phyloP scores from a whole-genome alignment of 2,329 filamentous ascomycete genomes.

The Cladosporium sp. region DNA sequence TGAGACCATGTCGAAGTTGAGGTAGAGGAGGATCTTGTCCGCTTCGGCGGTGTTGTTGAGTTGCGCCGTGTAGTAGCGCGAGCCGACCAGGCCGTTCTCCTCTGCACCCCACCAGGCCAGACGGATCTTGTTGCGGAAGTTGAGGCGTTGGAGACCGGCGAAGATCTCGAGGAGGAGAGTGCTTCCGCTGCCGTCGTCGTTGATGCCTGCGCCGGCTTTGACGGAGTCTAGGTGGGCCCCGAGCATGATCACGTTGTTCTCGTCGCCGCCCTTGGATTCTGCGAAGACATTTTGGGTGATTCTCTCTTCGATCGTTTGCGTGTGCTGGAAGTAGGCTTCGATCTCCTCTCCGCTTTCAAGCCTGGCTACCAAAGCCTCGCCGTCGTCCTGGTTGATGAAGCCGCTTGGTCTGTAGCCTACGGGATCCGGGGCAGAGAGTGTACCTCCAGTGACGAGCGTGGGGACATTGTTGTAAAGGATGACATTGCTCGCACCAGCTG shows the following conservation, averaged over 20 bases:
- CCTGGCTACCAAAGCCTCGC: constrained; percentile 47
- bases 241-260: constrained; percentile 32
- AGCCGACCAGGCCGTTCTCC: constrained; percentile 34
- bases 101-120: constrained; percentile 38
- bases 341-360: constrained; percentile 43
- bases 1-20: constrained; percentile 49
- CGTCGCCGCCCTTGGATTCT: constrained; percentile 32
- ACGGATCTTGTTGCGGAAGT: constrained; percentile 48
- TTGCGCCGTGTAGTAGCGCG: constrained; percentile 34
- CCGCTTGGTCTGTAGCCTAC: constrained; percentile 60
- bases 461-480: constrained; percentile 69
- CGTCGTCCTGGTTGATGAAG: constrained; percentile 57
- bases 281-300: constrained; percentile 40
- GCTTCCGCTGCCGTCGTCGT: constrained; percentile 37
- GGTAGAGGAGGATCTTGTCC: constrained; percentile 33
- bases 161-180: constrained; percentile 35
- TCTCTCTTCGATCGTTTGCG: constrained; percentile 40
- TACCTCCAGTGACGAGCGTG: constrained; percentile 37
- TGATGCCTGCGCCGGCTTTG: constrained; percentile 35
- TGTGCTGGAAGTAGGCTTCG: constrained; percentile 36
- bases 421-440: constrained; percentile 39
- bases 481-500: constrained; percentile 63
- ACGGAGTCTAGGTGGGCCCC: constrained; percentile 38
- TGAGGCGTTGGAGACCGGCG: constrained; percentile 33
- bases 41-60: constrained; percentile 32